Evolutionary conservation across 805 yeast species (phyloP).

Genomic region (Hyphopichia homilentoma): DNA sequence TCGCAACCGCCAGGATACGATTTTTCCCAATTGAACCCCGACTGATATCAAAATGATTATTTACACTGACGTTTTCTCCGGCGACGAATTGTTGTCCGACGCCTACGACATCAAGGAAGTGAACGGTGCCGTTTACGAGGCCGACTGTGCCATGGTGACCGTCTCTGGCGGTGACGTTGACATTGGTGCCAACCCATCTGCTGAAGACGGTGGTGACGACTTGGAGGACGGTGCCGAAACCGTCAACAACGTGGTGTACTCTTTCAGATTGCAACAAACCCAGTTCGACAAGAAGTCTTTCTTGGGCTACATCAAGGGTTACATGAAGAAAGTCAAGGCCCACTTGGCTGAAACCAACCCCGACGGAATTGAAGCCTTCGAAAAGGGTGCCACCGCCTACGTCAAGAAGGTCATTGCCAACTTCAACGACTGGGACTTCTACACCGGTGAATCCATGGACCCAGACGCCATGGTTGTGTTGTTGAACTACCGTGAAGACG

Average conservation of each 20-base stretch:
- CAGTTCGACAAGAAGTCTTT: conserved; percentile 97
- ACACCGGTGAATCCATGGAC: conserved; percentile 99
- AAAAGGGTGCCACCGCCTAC: conserved; percentile 96
- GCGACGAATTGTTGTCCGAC: conserved; percentile 95
- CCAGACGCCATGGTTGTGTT: conserved; percentile 98
- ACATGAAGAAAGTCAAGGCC: conserved; percentile 96
- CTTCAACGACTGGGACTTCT: conserved; percentile 99
- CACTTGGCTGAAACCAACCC: conserved; percentile 86
- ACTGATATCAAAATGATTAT: conserved; percentile 38
- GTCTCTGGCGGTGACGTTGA: conserved; percentile 86
- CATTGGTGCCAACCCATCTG: conserved; percentile 99
- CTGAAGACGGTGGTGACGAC: conserved; percentile 87
- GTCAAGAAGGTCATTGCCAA: conserved; percentile 93
- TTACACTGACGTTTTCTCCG: conserved; percentile 74
- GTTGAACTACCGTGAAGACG: conserved; percentile 99
- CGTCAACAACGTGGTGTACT: conserved; percentile 97
- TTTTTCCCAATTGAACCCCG: no score
- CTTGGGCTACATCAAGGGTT: conserved; percentile 95
- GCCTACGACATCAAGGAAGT: conserved; percentile 90
- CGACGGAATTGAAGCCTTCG: conserved; percentile 81
- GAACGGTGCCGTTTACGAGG: conserved; percentile 92
- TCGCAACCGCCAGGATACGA: no score
- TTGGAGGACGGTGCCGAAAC: conserved; percentile 82
- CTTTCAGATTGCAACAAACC: conserved; percentile 96
- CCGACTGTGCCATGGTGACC: conserved; percentile 89